A percentile compares a stretch with the other conserved stretches of the same genome.
These are phyloP conservation scores for Botrytis hyacinthi DNA, from an alignment of 2,329 filamentous ascomycete genomes.

Conservation along the genomic window DNA sequence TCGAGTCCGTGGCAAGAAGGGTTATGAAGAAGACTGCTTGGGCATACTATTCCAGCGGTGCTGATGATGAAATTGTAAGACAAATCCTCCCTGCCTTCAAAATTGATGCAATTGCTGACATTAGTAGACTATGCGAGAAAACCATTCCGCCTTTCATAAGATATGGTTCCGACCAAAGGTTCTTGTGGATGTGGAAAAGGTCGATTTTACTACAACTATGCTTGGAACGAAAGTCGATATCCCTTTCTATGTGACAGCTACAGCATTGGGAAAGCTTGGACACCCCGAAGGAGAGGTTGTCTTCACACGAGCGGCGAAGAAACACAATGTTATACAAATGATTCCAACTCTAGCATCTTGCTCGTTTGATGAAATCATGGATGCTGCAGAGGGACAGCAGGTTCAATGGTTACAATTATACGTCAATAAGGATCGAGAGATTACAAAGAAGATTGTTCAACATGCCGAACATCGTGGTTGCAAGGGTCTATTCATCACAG, in stretches of 20 bases:
- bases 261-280: conserved; percentile 91
- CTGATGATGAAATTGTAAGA: conserved; percentile 80
- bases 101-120: conserved; percentile 24
- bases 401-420: conserved; percentile 94
- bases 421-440: conserved; percentile 90
- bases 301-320: conserved; percentile 77
- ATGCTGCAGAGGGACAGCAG: conserved; percentile 75
- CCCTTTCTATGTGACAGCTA: conserved; percentile 95
- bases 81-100: background rate
- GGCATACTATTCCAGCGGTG: conserved; percentile 96
- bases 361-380: conserved; percentile 95
- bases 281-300: conserved; percentile 92
- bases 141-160: conserved; percentile 93
- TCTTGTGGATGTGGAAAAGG: conserved; percentile 82
- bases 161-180: conserved; percentile 94
- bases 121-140: conserved; percentile 81
- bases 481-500: conserved; percentile 95
- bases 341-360: conserved; percentile 96
- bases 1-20: conserved; percentile 84
- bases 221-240: conserved; percentile 80
- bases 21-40: conserved; percentile 97
- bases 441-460: conserved; percentile 86
- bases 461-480: conserved; percentile 91
- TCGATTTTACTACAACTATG: conserved; percentile 91
- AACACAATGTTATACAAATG: conserved; percentile 95